Evolutionary conservation across 805 yeast species (phyloP).

Genomic region (Wickerhamiella musiphila): DNA sequence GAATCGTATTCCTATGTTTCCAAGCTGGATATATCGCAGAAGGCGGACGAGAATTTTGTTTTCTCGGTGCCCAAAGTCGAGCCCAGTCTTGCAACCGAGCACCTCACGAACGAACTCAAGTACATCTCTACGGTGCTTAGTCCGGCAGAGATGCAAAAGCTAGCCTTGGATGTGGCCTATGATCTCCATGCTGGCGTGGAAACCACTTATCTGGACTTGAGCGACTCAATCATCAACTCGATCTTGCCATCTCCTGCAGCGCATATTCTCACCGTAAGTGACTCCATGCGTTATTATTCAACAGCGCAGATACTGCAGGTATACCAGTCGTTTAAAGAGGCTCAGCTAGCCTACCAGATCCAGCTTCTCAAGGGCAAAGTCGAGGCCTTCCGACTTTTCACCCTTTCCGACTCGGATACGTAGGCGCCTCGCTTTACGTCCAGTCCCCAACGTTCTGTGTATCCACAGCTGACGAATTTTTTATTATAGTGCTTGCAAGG

Average conservation of each 20-base stretch:
- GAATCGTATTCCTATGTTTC: no score
- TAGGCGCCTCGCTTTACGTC: no score
- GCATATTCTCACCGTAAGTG: conserved; percentile 11
- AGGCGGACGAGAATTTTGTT: conserved; percentile 1
- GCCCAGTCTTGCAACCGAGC: neutral
- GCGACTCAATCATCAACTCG: conserved; percentile 13
- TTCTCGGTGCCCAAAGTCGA: conserved; percentile 5
- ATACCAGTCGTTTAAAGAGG: conserved; percentile 12
- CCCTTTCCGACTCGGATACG: no score
- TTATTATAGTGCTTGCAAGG: neutral
- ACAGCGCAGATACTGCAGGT: conserved; percentile 16
- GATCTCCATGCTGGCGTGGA: conserved; percentile 7
- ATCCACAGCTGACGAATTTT: neutral
- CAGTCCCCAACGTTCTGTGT: no score
- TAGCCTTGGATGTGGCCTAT: conserved; percentile 10
- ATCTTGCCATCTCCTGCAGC: conserved; percentile 12
- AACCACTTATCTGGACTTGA: conserved; percentile 14
- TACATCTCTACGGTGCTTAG: conserved; percentile 12
- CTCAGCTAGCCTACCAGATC: conserved; percentile 11
- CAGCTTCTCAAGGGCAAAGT: no score
- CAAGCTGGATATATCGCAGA: no score
- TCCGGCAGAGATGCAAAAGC: conserved; percentile 12
- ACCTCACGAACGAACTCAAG: conserved; percentile 10
- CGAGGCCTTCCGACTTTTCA: no score
- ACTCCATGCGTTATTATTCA: conserved; percentile 15